Conservation (phyloP, 768 basidiomycete genomes). For the Paxillus ammoniavirescens region DNA sequence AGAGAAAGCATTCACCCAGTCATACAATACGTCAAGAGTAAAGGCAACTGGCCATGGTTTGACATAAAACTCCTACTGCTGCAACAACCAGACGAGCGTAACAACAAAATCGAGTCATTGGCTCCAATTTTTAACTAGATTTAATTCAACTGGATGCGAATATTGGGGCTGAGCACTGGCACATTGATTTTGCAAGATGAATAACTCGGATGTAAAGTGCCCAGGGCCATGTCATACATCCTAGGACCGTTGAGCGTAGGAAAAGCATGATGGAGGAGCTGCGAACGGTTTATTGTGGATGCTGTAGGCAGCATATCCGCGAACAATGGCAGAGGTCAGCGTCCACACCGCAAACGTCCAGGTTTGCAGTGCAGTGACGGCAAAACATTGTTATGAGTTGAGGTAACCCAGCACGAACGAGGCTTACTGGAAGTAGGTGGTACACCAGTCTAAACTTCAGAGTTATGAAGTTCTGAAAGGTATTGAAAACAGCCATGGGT, state of each 20-base stretch:
- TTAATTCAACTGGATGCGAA: conserved; percentile 75
- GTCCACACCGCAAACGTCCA: conserved; percentile 94
- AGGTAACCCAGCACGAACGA: background rate
- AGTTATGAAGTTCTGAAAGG: conserved; percentile 77
- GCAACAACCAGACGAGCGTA: conserved; percentile 83
- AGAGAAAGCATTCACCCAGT: background rate
- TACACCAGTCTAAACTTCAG: conserved; percentile 54
- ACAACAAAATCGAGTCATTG: conserved; percentile 27
- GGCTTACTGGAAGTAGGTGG: conserved; percentile 39
- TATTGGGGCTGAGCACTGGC: conserved; percentile 70
- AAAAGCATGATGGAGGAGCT: conserved; percentile 7
- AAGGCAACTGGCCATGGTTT: conserved; percentile 24
- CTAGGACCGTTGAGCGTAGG: conserved; percentile 39
- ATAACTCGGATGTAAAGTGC: conserved; percentile 81
- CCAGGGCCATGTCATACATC: conserved; percentile 84
- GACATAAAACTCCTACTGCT: conserved; percentile 81
- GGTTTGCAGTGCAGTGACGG: conserved; percentile 88
- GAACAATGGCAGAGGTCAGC: conserved; percentile 76
- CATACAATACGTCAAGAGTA: background rate
- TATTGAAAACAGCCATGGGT: conserved; percentile 79
- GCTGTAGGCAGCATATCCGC: conserved; percentile 87
- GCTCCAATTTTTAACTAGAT: conserved; percentile 25
- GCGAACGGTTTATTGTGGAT: conserved; percentile 79
- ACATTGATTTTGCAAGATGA: conserved; percentile 67
- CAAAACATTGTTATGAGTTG: background rate